Conservation (phyloP, 495 filamentous ascomycete genomes). For the Lophium mytilinum region DNA sequence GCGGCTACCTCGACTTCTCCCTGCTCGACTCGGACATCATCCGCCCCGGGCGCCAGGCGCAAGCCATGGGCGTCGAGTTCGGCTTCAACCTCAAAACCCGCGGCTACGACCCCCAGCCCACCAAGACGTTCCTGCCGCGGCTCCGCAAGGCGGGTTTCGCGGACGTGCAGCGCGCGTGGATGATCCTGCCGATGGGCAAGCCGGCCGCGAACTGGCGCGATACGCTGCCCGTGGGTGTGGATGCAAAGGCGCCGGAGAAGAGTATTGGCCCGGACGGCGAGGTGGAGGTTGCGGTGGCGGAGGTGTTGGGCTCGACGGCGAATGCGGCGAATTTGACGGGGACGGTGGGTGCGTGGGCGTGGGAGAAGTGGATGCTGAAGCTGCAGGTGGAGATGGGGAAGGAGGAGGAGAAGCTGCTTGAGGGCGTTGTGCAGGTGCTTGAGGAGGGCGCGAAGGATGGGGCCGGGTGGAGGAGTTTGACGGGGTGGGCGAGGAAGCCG, state of each 20-base stretch:
- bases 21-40: conserved; percentile 84
- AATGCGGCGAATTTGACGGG: conserved; percentile 69
- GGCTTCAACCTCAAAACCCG: conserved; percentile 76
- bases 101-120: conserved; percentile 80
- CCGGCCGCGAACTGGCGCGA: conserved; percentile 47
- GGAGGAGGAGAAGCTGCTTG: conserved; percentile 53
- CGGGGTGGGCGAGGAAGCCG: conserved; percentile 79
- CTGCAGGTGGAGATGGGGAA: conserved; percentile 75
- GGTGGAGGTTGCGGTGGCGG: conserved; percentile 49
- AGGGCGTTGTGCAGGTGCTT: conserved; percentile 69
- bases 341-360: conserved; percentile 79
- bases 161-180: conserved; percentile 77
- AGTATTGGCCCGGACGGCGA: conserved; percentile 25
- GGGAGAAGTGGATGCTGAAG: conserved; percentile 93
- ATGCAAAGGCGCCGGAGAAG: conserved; percentile 10
- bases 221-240: conserved; percentile 19
- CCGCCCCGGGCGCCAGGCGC: conserved; percentile 65
- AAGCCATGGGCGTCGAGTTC: conserved; percentile 81
- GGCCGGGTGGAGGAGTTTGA: conserved; percentile 78
- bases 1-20: conserved; percentile 84
- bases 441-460: conserved; percentile 76
- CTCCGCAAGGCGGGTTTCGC: conserved; percentile 67
- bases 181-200: conserved; percentile 80
- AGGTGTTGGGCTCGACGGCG: conserved; percentile 61
- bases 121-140: conserved; percentile 66